Conservation (phyloP, 257 asterid species). For the Scutellaria galericulata region DNA sequence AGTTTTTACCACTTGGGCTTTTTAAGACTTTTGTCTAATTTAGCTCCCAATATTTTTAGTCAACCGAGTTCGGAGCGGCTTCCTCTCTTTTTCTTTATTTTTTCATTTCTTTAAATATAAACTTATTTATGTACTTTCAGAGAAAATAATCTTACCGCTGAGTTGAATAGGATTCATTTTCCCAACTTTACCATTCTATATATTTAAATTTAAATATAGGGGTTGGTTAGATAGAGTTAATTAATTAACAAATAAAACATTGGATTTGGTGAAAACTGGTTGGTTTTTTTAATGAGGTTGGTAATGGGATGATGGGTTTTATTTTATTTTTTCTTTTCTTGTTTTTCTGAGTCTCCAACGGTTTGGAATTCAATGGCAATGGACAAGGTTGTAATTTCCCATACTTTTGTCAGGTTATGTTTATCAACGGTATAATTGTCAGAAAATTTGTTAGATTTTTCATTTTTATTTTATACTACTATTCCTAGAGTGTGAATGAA, state of each 20-base stretch:
- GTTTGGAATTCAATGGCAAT: constrained; percentile 17
- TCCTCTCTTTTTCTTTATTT: background rate
- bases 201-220: too few species aligned
- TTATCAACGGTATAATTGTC: constrained; percentile 13
- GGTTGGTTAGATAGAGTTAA: too few species aligned
- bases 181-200: too few species aligned
- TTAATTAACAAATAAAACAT: constrained; percentile 12
- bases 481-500: too few species aligned
- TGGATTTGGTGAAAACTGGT: constrained; percentile 26
- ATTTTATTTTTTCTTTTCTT: background rate
- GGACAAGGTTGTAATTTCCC: constrained; percentile 32
- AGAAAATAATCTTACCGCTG: too few species aligned
- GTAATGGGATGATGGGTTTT: constrained; percentile 13
- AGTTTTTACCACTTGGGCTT: constrained; percentile 10
- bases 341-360: constrained; percentile 15
- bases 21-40: constrained; percentile 29
- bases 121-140: background rate
- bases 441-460: too few species aligned
- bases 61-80: background rate
- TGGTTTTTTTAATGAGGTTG: constrained; percentile 30
- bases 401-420: background rate
- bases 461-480: too few species aligned
- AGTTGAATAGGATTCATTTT: too few species aligned
- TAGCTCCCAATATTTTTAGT: constrained; percentile 28
- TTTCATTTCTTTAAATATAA: background rate